Base-by-base conservation (phyloP, 306 rosid genomes). In the Cucurbita maxima region DNA sequence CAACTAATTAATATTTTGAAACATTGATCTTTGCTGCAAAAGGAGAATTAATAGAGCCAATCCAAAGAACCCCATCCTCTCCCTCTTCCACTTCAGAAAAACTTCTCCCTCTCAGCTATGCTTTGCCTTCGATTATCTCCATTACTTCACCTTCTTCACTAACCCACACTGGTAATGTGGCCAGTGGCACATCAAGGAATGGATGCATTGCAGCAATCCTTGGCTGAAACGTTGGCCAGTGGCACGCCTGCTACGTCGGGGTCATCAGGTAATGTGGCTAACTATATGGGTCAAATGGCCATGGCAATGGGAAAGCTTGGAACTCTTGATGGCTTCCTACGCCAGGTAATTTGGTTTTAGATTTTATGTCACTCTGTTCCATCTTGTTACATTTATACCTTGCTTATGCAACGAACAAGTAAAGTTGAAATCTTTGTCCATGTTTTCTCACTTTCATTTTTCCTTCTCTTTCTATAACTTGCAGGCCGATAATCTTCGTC, bases 271-370 rank as follows among this genome's bases (percentile, higher is more conserved):
- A 90, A 93, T 71, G 96, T 93, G 43, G 98, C 96, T n/a, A 93
- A 93, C 59, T 93, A 93, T 74, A 93, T 93, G 98, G 98, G 96
- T 48, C 96, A 93, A 86, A 93, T 93, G 98, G 98, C 98, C 57
- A 90, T 90, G 96, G 98, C 98, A 60, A 93, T 93, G 96, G 98
- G 98, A 81, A 93, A 93, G 82, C 91, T 93, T 10, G 98, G 98
- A 75, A 90, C 96, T 30, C 96, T 92, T 2, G 98, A 90, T 72
- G 98, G 93, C 8, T 93, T 93, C 83, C 96, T 92, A 77, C 93
- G 86, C 73, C 98, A 93, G 96, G 98, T 92, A 79, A 60, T 76
- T 45, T 47, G 7, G 48, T 71, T 70, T 34, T 48, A 14, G 43
- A 69, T 48, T 69, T 50, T 8, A 22, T 19, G 10, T 13, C 53